A percentile compares a stretch with the other conserved stretches of the same genome.
These are phyloP conservation scores for Pseudogymnoascus verrucosus DNA, from an alignment of 2,329 filamentous ascomycete species.

Conservation along the genomic window DNA sequence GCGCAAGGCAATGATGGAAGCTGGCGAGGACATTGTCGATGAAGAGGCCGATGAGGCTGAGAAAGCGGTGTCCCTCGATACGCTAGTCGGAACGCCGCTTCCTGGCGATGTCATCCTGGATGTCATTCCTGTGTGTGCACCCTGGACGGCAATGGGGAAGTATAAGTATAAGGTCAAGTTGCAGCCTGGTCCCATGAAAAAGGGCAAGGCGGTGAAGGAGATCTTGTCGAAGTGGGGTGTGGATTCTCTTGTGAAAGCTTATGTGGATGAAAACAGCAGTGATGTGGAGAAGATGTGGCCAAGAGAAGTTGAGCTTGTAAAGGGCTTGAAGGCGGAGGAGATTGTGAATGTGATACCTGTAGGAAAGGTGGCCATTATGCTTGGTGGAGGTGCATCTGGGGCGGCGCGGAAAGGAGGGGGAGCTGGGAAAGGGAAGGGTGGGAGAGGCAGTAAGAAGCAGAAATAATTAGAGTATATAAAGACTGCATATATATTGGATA, in stretches of 20 bases:
- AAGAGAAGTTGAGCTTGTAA: constrained; percentile 76
- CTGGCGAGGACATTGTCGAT: constrained; percentile 49
- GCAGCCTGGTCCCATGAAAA: constrained; percentile 83
- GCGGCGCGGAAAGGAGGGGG: constrained; percentile 31
- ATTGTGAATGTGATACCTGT: constrained; percentile 74
- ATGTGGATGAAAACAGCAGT: constrained; percentile 48
- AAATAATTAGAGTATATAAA: constrained; percentile 12
- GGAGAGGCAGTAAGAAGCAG: constrained; percentile 22
- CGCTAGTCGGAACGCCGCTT: constrained; percentile 68
- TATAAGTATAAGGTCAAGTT: constrained; percentile 95
- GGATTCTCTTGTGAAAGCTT: not conserved
- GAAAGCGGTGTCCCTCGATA: constrained; percentile 45
- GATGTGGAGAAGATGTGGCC: constrained; percentile 76
- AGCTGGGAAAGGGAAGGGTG: constrained; percentile 27
- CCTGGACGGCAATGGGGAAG: constrained; percentile 53
- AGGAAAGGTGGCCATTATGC: constrained; percentile 71
- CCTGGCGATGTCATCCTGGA: constrained; percentile 77
- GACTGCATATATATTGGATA: not conserved
- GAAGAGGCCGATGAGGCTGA: constrained; percentile 48
- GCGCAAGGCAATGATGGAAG: constrained; percentile 49
- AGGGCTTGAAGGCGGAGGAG: constrained; percentile 72
- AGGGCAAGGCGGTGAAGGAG: constrained; percentile 89
- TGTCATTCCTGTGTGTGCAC: constrained; percentile 54
- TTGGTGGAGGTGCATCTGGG: constrained; percentile 47
- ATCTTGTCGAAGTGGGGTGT: constrained; percentile 73